Evolutionary conservation across 805 yeast genomes (phyloP).

Genomic region (Candida schatavii): DNA sequence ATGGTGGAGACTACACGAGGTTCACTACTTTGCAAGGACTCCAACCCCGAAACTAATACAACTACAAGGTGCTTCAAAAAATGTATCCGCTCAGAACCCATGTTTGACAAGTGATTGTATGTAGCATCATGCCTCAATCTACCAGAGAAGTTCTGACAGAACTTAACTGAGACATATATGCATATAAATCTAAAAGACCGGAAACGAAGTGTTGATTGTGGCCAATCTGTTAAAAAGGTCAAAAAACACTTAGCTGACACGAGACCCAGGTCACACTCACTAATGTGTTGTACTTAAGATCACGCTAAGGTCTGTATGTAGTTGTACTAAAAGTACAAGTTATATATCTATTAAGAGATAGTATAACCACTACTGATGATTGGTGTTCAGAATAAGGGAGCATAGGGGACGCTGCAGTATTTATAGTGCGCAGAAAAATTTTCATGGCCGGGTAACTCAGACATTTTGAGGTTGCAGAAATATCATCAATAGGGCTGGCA

Average conservation of each 20-base stretch:
- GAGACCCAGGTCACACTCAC: slow-evolving; percentile 43
- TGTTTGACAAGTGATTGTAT: too few relatives aligned
- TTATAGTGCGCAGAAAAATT: slow-evolving; percentile 18
- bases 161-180: slow-evolving; percentile 21
- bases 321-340: slow-evolving; percentile 41
- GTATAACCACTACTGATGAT: slow-evolving; percentile 84
- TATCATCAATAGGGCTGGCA: too few relatives aligned
- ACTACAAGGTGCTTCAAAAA: too few relatives aligned
- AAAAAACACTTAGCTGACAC: slow-evolving; percentile 66
- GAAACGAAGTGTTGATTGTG: slow-evolving; percentile 73
- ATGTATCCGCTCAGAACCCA: too few relatives aligned
- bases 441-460: slow-evolving; percentile 11
- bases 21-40: too few relatives aligned
- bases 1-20: too few relatives aligned
- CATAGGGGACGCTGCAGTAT: slow-evolving; percentile 23
- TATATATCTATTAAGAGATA: slow-evolving; percentile 62
- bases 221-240: slow-evolving; percentile 73
- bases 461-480: not conserved
- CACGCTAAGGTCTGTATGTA: slow-evolving; percentile 43
- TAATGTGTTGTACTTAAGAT: slow-evolving; percentile 40
- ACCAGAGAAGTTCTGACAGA: slow-evolving; percentile 12
- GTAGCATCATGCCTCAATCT: slow-evolving; percentile 56
- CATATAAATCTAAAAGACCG: slow-evolving; percentile 64
- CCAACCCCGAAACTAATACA: too few relatives aligned
- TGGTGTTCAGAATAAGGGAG: slow-evolving; percentile 29